Conservation (phyloP, 768 basidiomycete genomes). For the Boletus speciosus region DNA sequence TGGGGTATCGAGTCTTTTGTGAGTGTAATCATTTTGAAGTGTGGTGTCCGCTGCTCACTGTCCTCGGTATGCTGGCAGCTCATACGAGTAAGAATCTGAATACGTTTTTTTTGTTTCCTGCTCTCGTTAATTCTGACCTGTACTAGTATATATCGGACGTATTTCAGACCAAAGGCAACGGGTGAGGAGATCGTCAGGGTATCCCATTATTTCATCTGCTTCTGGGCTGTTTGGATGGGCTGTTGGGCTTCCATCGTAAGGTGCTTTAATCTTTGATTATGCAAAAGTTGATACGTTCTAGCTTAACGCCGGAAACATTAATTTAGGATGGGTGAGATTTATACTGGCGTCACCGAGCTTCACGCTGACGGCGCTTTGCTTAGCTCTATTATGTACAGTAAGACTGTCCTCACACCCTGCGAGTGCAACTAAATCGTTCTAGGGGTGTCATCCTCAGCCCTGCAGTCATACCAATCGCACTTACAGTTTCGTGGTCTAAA, state of each 20-base stretch:
- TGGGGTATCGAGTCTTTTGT: slow-evolving; percentile 45
- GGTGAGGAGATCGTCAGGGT: slow-evolving; percentile 39
- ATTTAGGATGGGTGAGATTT: slow-evolving; percentile 43
- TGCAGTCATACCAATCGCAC: slow-evolving; percentile 47
- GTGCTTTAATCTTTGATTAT: neutral
- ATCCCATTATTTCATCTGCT: slow-evolving; percentile 39
- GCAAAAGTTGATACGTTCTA: slow-evolving; percentile 11
- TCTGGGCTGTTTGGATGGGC: slow-evolving; percentile 45
- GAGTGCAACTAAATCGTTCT: neutral
- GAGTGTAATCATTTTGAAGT: slow-evolving; percentile 12
- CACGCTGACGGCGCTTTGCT: neutral
- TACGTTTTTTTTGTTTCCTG: neutral
- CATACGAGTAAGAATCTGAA: slow-evolving; percentile 40
- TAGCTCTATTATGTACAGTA: slow-evolving; percentile 47
- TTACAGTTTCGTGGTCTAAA: slow-evolving; percentile 47
- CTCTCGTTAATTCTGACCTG: neutral
- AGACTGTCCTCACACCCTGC: neutral
- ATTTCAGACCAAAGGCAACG: slow-evolving; percentile 35
- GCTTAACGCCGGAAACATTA: slow-evolving; percentile 44
- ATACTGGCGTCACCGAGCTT: neutral
- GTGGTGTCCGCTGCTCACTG: neutral
- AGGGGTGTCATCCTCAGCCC: slow-evolving; percentile 50
- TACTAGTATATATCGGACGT: slow-evolving; percentile 37
- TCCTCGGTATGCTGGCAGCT: slow-evolving; percentile 23
- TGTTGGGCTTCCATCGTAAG: slow-evolving; percentile 38